Evolutionary conservation across 1,284 basidiomycete species (phyloP), one percentile per base, ranked within the genome.

Genomic region (Cryptococcus neoformans): DNA sequence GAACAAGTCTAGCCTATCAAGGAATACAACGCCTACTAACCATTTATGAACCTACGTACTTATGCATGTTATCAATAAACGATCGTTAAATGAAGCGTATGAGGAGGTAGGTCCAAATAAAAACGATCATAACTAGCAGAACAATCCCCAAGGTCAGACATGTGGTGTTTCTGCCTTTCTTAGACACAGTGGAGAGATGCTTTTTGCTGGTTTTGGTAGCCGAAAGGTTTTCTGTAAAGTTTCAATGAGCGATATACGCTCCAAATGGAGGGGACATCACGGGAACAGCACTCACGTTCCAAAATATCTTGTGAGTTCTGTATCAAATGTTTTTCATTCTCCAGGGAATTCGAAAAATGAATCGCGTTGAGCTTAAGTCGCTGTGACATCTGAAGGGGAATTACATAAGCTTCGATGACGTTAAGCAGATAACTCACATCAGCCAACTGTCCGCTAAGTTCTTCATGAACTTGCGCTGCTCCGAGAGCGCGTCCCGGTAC

Each of bases 61-160:
- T 28, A 28, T 28, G 46, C 16, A 48, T 48, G 6, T 11, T 12
- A 41, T n/a, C 40, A 11, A 16, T 16, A 41, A 41, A 41, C 3
- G 16, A 3, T 11, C 11, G 40, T 54, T 44, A 78, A 2, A 76
- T 76, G 56, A 79, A 74, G 9, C 76, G 69, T 51, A 79, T 79
- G 46, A 79, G 66, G 63, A 78, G 64, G 59, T 76, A 77, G 8
- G 76, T 79, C 78, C 78, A 79, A 12, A 77, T 57, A 58, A 76
- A 79, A 35, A 74, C 58, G 17, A 79, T 54, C 38, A 76, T 58
- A 6, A 79, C 78, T 1, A 72, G 56, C 3, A 74, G 17, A 28
- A 76, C 65, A 4, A 75, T 64, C 1, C 72, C 72, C 1, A 79
- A 52, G 5, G 72, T 76, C 62, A 79, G 60, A 62, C 76, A 79